Percentiles rank a stretch among this genome's conserved stretches.
phyloP scores from a whole-genome alignment of 306 rosid species.

The Vachellia pachyceras region DNA sequence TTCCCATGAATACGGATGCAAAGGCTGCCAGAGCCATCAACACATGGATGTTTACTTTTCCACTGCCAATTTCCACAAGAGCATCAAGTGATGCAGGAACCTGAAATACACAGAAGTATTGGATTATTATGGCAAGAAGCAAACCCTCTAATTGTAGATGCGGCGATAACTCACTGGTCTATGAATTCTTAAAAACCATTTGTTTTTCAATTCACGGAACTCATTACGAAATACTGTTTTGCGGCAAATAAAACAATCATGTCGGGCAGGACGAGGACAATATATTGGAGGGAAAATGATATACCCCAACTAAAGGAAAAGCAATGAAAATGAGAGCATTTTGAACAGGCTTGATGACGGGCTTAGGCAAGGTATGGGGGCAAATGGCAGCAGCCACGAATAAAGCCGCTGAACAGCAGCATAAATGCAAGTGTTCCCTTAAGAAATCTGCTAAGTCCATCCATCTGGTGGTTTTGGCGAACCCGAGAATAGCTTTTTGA shows the following conservation, averaged over 20 bases:
- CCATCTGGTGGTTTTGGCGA: slow-evolving; percentile 85
- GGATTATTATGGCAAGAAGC: neutral
- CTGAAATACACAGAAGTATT: slow-evolving; percentile 41
- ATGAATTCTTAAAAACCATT: neutral
- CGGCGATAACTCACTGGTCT: neutral
- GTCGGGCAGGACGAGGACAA: slow-evolving; percentile 2
- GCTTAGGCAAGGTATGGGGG: slow-evolving; percentile 77
- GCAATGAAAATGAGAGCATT: slow-evolving; percentile 69
- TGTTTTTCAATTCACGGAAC: neutral
- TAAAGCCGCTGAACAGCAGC: slow-evolving; percentile 75
- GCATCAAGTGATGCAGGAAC: slow-evolving; percentile 96
- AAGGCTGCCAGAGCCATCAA: slow-evolving; percentile 97
- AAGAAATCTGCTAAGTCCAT: slow-evolving; percentile 72
- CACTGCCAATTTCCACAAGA: slow-evolving; percentile 74
- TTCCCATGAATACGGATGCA: slow-evolving; percentile 92
- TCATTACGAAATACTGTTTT: neutral
- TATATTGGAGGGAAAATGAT: slow-evolving; percentile 19
- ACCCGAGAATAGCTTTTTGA: slow-evolving; percentile 66
- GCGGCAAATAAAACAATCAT: neutral
- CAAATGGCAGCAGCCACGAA: slow-evolving; percentile 82
- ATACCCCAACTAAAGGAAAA: slow-evolving; percentile 92
- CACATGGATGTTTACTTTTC: slow-evolving; percentile 94
- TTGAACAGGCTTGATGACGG: slow-evolving; percentile 55
- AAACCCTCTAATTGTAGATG: neutral
- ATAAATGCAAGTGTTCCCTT: slow-evolving; percentile 84